Evolutionary conservation across 768 basidiomycete species (phyloP), one percentile per base, ranked within the genome.

Genomic region (Termitomyces sp.): DNA sequence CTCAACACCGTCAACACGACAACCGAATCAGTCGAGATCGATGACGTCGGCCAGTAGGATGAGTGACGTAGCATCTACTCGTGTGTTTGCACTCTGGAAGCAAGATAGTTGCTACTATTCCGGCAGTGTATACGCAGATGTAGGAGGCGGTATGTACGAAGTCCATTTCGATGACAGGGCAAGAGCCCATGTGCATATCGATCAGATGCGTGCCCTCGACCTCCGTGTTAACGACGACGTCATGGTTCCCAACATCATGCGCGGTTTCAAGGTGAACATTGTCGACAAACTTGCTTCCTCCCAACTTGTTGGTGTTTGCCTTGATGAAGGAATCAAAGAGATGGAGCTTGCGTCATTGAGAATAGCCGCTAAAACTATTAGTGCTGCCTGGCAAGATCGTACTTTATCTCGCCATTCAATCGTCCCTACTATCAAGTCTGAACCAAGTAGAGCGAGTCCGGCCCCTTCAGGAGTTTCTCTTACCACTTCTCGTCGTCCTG

Each of bases 1-100:
- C 7, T 62, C 65, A 9, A 71, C 70, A 7, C 65, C 72, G 10
- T 54, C 61, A 22, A 69, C 69, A 20, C 73, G 73, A 43, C 72
- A 72, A 53, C 66, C 64, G 18, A 79, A 76, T 63, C 73, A 72
- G 30, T 57, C 77, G 42, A 75, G 78, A 47, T 78, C 78, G 28
- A 71, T 66, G 44, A 59, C 61, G 10, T 68, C 73, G 20, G 64
- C 64, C 10, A 68, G 65, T 55, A 62, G 62, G 40, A 50, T 53
- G 22, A 49, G 44, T 14, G 53, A 59, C 33, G 32, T 52, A 28
- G 59, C 65, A 6, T 73, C 79, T 22, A 86, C 85, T 13, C 81
- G 82, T 6, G 85, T 91, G n/a, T 84, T 88, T 63, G 88, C 86
- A 9, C 65, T 86, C 12, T 90, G 87, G 88, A 80, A 75, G 60